phyloP scores from a whole-genome alignment of 129 eudicot species.

The Centella asiatica region DNA sequence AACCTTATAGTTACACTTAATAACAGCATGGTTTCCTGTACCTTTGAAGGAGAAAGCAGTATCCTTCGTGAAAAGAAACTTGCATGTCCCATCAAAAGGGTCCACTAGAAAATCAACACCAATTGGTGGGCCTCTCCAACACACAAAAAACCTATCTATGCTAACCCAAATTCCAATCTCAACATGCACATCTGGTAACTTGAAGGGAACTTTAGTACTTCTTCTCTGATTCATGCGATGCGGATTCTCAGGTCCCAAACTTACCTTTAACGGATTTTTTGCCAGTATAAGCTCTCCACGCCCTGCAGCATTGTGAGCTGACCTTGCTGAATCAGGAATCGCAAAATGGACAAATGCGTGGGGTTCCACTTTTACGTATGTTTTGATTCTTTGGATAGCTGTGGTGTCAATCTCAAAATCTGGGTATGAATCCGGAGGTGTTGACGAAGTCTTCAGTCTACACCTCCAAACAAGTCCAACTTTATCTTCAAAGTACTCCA shows the following conservation, averaged over 20 bases:
- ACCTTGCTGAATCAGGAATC: conserved; percentile 16
- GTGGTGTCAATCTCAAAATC: conserved; percentile 17
- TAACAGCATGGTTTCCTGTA: conserved; percentile 16
- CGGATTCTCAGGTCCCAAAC: conserved; percentile 40
- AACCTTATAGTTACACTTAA: conserved; percentile 37
- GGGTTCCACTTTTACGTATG: conserved; percentile 31
- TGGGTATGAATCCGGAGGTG: conserved; percentile 42
- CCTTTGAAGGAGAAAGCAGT: conserved; percentile 31
- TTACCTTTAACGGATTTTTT: conserved; percentile 27
- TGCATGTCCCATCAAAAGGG: conserved; percentile 42
- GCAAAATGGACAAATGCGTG: conserved; percentile 60
- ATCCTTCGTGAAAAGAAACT: conserved; percentile 8
- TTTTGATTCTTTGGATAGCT: conserved; percentile 1
- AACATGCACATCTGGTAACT: conserved; percentile 28
- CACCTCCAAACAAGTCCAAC: conserved; percentile 49
- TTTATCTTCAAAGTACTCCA: conserved; percentile 36
- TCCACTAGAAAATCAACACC: conserved; percentile 44
- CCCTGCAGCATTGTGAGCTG: conserved; percentile 30
- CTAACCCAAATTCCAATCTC: conserved; percentile 34
- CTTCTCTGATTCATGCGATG: conserved; percentile 40
- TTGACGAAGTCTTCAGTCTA: conserved; percentile 50
- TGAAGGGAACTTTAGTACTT: conserved; percentile 25
- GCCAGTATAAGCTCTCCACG: conserved; percentile 28
- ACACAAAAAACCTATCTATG: conserved; percentile 36
- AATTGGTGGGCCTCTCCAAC: conserved; percentile 35